Evolutionary conservation across 495 filamentous ascomycete species (phyloP).

Genomic region (Annulohypoxylon stygium): DNA sequence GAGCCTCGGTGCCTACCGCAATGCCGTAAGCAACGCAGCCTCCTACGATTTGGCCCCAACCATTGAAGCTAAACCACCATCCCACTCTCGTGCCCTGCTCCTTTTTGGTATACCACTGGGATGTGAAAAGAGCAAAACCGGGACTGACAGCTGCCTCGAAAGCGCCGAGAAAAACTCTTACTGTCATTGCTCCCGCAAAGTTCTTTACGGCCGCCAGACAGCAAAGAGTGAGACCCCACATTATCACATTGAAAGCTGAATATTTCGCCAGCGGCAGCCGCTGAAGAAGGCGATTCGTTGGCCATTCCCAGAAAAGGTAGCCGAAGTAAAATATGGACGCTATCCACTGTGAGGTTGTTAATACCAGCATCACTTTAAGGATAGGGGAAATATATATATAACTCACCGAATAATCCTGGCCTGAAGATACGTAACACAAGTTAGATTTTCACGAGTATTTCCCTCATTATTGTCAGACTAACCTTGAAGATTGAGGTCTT

Average conservation of each 20-base stretch:
- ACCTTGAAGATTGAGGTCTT: slow-evolving; percentile 48
- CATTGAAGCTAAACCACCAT: slow-evolving; percentile 75
- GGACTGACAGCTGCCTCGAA: slow-evolving; percentile 74
- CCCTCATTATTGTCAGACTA: neutral
- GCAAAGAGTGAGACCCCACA: slow-evolving; percentile 69
- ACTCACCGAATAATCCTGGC: slow-evolving; percentile 49
- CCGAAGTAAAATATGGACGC: slow-evolving; percentile 71
- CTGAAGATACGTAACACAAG: slow-evolving; percentile 4
- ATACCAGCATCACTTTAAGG: neutral
- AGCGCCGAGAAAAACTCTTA: slow-evolving; percentile 71
- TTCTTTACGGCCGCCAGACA: slow-evolving; percentile 64
- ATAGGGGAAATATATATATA: neutral
- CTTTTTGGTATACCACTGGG: slow-evolving; percentile 72
- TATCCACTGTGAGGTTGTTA: slow-evolving; percentile 45
- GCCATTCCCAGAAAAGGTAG: slow-evolving; percentile 75
- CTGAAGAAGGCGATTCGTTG: slow-evolving; percentile 71
- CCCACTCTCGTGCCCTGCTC: slow-evolving; percentile 70
- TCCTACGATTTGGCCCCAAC: slow-evolving; percentile 71
- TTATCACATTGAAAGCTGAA: slow-evolving; percentile 67
- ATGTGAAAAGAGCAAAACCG: slow-evolving; percentile 72
- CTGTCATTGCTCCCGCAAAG: slow-evolving; percentile 63
- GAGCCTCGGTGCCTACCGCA: slow-evolving; percentile 65
- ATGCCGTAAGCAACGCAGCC: slow-evolving; percentile 75
- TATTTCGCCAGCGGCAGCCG: slow-evolving; percentile 71
- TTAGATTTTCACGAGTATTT: slow-evolving; percentile 7